These are phyloP conservation scores for Phlyctochytrium bullatum DNA, from an alignment of 192 early-diverging fungal species.

Conservation along the genomic window DNA sequence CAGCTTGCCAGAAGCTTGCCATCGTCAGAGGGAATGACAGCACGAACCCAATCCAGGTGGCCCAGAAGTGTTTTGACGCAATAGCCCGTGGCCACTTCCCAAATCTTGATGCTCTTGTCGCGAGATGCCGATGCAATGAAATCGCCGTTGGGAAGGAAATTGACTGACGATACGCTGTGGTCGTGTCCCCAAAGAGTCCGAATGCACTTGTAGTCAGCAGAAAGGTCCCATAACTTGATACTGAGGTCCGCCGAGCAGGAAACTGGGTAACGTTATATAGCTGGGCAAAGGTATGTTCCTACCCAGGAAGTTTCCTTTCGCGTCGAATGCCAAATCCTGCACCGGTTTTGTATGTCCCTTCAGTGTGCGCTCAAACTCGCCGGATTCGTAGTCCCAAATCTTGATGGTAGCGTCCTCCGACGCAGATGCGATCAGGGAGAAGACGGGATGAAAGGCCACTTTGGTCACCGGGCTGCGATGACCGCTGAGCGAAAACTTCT, in stretches of 20 bases:
- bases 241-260: slow-evolving; percentile 90
- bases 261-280: slow-evolving; percentile 39
- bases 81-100: slow-evolving; percentile 82
- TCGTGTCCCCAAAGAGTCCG: slow-evolving; percentile 89
- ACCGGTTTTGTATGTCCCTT: slow-evolving; percentile 96
- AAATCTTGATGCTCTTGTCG: slow-evolving; percentile 87
- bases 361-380: slow-evolving; percentile 86
- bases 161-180: slow-evolving; percentile 83
- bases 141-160: slow-evolving; percentile 72
- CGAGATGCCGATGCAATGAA: slow-evolving; percentile 84
- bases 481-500: slow-evolving; percentile 66
- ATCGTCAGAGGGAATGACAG: slow-evolving; percentile 66
- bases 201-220: slow-evolving; percentile 78
- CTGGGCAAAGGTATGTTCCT: slow-evolving; percentile 11
- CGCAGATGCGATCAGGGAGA: slow-evolving; percentile 75
- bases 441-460: slow-evolving; percentile 86
- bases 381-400: slow-evolving; percentile 93
- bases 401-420: slow-evolving; percentile 91
- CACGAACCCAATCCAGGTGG: slow-evolving; percentile 88
- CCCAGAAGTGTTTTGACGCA: slow-evolving; percentile 77
- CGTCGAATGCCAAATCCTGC: slow-evolving; percentile 79
- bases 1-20: slow-evolving; percentile 70
- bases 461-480: slow-evolving; percentile 80
- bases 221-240: slow-evolving; percentile 89
- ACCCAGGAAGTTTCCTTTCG: slow-evolving; percentile 80